These are phyloP conservation scores for Zygosaccharomyces lentus DNA, from an alignment of 805 yeast species.

Conservation along the genomic window DNA sequence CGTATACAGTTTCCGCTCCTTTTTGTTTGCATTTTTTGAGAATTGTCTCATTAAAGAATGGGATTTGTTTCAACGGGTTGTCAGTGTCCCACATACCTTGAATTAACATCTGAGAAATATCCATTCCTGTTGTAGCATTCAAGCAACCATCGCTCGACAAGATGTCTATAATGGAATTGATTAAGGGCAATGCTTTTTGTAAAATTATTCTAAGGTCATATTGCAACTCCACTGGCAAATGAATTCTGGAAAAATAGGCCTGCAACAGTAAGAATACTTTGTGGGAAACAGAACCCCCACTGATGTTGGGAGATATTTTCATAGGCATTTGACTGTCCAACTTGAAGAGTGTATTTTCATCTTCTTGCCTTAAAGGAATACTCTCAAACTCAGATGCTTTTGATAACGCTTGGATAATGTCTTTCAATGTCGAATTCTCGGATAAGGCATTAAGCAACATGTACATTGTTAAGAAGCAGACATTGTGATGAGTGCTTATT, in stretches of 20 bases:
- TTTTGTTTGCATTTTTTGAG: slow-evolving; percentile 50
- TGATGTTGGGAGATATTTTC: slow-evolving; percentile 38
- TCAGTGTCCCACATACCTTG: slow-evolving; percentile 86
- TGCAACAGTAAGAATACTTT: slow-evolving; percentile 76
- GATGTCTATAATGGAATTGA: slow-evolving; percentile 69
- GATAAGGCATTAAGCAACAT: slow-evolving; percentile 49
- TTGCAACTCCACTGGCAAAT: slow-evolving; percentile 56
- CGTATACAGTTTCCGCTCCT: slow-evolving; percentile 69
- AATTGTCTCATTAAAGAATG: slow-evolving; percentile 49
- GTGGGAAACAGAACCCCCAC: slow-evolving; percentile 48
- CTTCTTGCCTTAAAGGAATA: slow-evolving; percentile 60
- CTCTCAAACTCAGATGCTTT: slow-evolving; percentile 70
- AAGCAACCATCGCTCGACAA: slow-evolving; percentile 76
- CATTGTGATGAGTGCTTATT: slow-evolving; percentile 68
- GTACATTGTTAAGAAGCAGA: slow-evolving; percentile 64
- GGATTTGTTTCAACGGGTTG: slow-evolving; percentile 75
- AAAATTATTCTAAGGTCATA: slow-evolving; percentile 55
- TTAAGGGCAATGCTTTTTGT: slow-evolving; percentile 44
- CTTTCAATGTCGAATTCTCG: slow-evolving; percentile 52
- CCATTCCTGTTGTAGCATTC: slow-evolving; percentile 79
- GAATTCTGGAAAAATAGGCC: slow-evolving; percentile 69
- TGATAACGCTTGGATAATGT: slow-evolving; percentile 60
- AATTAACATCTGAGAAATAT: slow-evolving; percentile 78
- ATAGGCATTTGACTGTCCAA: slow-evolving; percentile 62
- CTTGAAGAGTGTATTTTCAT: slow-evolving; percentile 43